Evolutionary conservation across 176 grass and related monocot genomes (phyloP).

Genomic region (Musa schizocarpa): DNA sequence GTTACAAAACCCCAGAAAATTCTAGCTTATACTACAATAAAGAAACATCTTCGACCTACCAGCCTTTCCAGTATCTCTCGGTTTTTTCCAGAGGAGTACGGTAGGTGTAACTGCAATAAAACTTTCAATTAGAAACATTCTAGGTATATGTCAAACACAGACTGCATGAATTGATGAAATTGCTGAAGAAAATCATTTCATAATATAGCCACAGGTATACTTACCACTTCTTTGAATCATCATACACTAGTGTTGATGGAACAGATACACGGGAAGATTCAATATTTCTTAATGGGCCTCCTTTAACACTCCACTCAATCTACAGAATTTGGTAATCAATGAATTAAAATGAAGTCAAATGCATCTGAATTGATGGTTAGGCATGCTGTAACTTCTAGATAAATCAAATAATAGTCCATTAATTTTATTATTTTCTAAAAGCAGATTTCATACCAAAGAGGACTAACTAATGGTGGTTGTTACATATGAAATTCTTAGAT

Average conservation of each 20-base stretch:
- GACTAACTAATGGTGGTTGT: no score
- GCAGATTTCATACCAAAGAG: no score
- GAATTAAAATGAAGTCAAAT: background rate
- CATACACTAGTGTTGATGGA: constrained; percentile 74
- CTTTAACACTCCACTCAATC: constrained; percentile 89
- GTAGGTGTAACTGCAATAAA: constrained; percentile 68
- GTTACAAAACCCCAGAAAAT: background rate
- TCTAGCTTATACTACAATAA: background rate
- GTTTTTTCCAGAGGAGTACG: constrained; percentile 73
- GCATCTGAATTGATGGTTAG: background rate
- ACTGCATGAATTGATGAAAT: background rate
- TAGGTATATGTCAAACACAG: constrained; percentile 5
- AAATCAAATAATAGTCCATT: background rate
- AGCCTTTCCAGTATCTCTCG: constrained; percentile 96
- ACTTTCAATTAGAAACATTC: background rate
- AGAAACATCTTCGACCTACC: constrained; percentile 27
- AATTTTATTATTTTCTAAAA: no score
- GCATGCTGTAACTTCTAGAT: background rate
- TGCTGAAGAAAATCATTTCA: background rate
- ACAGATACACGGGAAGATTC: constrained; percentile 84
- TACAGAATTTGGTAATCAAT: constrained; percentile 18
- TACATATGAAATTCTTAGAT: no score
- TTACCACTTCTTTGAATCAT: constrained; percentile 84
- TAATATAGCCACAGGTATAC: background rate
- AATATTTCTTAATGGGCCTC: constrained; percentile 62